These are phyloP conservation scores for Aspergillus texensis DNA, from an alignment of 2,329 filamentous ascomycete genomes.

Conservation along the genomic window DNA sequence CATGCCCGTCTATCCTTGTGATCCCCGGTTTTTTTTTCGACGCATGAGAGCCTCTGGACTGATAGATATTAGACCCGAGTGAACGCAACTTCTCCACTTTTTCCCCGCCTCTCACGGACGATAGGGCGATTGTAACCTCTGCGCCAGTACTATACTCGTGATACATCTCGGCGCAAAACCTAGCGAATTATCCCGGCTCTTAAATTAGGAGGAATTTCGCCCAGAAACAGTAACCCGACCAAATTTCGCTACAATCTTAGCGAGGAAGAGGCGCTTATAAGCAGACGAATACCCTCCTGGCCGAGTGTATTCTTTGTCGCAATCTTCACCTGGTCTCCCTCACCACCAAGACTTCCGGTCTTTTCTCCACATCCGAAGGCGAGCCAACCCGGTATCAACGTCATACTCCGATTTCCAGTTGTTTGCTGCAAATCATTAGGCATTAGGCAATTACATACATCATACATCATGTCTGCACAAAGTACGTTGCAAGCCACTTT, in stretches of 20 bases:
- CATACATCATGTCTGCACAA: conserved; percentile 34
- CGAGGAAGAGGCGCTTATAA: conserved; percentile 13
- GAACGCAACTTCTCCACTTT: conserved; percentile 30
- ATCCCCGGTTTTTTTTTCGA: conserved; percentile 8
- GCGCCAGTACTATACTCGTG: conserved; percentile 7
- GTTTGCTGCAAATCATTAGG: conserved; percentile 12
- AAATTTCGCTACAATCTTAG: not conserved
- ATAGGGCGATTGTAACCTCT: conserved; percentile 19
- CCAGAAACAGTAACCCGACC: not conserved
- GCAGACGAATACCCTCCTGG: not conserved
- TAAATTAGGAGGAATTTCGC: conserved; percentile 12
- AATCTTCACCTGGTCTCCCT: conserved; percentile 1
- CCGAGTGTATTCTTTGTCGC: not conserved
- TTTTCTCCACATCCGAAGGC: conserved; percentile 11
- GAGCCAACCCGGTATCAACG: conserved; percentile 13
- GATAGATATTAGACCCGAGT: conserved; percentile 13
- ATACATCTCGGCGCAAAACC: conserved; percentile 11
- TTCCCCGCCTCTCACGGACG: conserved; percentile 28
- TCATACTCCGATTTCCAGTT: conserved; percentile 11
- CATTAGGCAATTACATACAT: conserved; percentile 12
- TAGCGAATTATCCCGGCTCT: conserved; percentile 8
- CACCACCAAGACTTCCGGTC: not conserved
- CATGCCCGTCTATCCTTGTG: not conserved
- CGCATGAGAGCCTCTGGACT: conserved; percentile 12
- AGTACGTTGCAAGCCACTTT: conserved; percentile 30